Evolutionary conservation across 192 early-diverging fungal genomes (phyloP).

Genomic region (Coemansia sp.): DNA sequence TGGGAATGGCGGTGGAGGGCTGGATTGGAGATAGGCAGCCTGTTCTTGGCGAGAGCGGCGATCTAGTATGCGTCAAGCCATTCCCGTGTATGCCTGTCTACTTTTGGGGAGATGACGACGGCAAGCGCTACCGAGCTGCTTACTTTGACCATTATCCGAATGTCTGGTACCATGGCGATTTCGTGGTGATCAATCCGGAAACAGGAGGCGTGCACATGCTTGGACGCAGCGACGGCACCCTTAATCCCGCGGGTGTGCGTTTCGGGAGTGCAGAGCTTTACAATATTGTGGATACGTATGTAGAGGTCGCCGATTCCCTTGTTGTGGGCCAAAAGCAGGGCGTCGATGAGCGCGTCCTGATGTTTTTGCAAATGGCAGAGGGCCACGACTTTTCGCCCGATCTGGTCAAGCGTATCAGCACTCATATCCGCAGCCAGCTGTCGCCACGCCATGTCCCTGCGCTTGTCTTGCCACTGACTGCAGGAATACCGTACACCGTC

Average conservation of each 20-base stretch:
- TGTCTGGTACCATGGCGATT: conserved; percentile 98
- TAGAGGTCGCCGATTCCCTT: conserved; percentile 80
- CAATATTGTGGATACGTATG: conserved; percentile 84
- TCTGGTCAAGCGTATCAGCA: conserved; percentile 70
- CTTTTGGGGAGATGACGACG: conserved; percentile 83
- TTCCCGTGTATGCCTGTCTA: conserved; percentile 98
- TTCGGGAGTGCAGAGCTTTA: conserved; percentile 95
- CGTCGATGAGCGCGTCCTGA: conserved; percentile 86
- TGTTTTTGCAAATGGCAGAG: conserved; percentile 85
- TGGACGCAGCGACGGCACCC: conserved; percentile 86
- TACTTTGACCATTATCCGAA: conserved; percentile 85
- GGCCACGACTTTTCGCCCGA: conserved; percentile 59
- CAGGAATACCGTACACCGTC: conserved; percentile 89
- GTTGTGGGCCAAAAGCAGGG: conserved; percentile 86
- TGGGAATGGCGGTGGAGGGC: conserved; percentile 95
- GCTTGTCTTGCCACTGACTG: conserved; percentile 70
- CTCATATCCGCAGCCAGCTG: conserved; percentile 77
- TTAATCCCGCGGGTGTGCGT: conserved; percentile 90
- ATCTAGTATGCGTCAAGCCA: conserved; percentile 87
- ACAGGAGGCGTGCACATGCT: conserved; percentile 96
- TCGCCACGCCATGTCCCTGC: conserved; percentile 92
- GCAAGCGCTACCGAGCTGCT: conserved; percentile 76
- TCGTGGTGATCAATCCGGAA: conserved; percentile 75
- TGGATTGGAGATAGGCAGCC: conserved; percentile 69
- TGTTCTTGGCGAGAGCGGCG: conserved; percentile 74